Base-by-base conservation (phyloP, 164 flowering plant species). In the Liriodendron chinense region DNA sequence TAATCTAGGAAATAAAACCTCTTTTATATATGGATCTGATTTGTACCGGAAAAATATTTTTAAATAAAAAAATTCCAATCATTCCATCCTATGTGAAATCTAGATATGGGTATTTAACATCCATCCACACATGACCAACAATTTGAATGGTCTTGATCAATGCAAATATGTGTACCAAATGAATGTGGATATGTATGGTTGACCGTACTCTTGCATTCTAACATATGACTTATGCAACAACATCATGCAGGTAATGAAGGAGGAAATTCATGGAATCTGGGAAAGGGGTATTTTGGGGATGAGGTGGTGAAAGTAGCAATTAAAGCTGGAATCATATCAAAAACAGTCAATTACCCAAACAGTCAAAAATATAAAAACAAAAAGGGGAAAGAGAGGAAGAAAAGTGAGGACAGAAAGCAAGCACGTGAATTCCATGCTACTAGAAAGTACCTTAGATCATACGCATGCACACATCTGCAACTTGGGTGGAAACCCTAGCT, bases 241-340 rank as follows among this genome's bases (percentile, higher is more conserved):
- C 18, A 64, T 72, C 79, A 76, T 68, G 65, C 16, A 21, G 53
- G 20, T 22, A 77, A 68, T 62, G 64, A 78, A 13, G 62, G 28
- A 65, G 70, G 59, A 79, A 53, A 76, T 78, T 73, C 77, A 81
- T 78, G 69, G 70, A 84, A 76, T 72, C 82, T 77, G 72, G 78
- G 74, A 66, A 72, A 47, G 76, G 76, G 73, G 22, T 24, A 63
- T 74, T 28, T 47, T 43, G 21, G 81, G 76, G 65, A 53, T 53
- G 59, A 25, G 61, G 56, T 25, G 78, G 78, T 71, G 81, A 83
- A 79, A 64, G 59, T 66, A 78, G 80, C 77, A 71, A 74, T 80
- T 80, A 80, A 75, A 74, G 65, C 48, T 75, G 59, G 71, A 22
- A 65, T 61, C 71, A 69, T 69, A 10, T 24, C 9, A 14, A 20